Percentiles rank a stretch among this genome's conserved stretches.
Evolutionary conservation across 805 yeast species (phyloP).

Genomic region (Metschnikowia arizonensis): DNA sequence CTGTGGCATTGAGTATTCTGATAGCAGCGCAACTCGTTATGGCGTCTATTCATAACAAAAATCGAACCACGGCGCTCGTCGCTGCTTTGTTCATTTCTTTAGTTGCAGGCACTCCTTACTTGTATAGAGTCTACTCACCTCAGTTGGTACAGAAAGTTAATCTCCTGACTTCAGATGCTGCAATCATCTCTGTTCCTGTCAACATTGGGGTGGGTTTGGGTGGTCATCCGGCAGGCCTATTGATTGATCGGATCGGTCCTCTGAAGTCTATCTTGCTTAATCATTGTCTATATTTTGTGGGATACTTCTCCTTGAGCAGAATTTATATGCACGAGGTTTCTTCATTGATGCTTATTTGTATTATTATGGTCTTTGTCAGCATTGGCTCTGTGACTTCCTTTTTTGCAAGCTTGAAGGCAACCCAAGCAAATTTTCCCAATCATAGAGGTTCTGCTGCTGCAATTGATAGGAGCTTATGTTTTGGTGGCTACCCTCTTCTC

Average conservation of each 20-base stretch:
- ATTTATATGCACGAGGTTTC: slow-evolving; percentile 42
- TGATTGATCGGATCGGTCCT: slow-evolving; percentile 62
- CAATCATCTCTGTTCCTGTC: slow-evolving; percentile 54
- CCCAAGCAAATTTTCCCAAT: slow-evolving; percentile 63
- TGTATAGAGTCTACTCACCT: slow-evolving; percentile 74
- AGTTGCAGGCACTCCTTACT: slow-evolving; percentile 73
- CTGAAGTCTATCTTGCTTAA: slow-evolving; percentile 47
- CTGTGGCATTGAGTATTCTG: neutral
- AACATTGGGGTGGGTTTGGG: slow-evolving; percentile 65
- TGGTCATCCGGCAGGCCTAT: slow-evolving; percentile 66
- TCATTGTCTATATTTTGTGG: slow-evolving; percentile 49
- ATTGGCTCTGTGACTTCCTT: slow-evolving; percentile 64
- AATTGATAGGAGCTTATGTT: slow-evolving; percentile 64
- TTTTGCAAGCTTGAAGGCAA: slow-evolving; percentile 53
- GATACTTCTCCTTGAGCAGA: slow-evolving; percentile 49
- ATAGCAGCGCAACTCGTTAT: neutral
- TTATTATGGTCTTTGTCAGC: slow-evolving; percentile 53
- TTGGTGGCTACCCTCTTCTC: slow-evolving; percentile 66
- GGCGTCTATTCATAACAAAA: neutral
- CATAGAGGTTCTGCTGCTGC: slow-evolving; percentile 70
- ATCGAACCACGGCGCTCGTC: slow-evolving; percentile 20
- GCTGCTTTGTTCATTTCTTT: slow-evolving; percentile 48
- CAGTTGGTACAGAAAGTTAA: slow-evolving; percentile 57
- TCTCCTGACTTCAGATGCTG: slow-evolving; percentile 57
- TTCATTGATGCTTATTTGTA: slow-evolving; percentile 40